Evolutionary conservation across 2,329 filamentous ascomycete genomes (phyloP), one percentile per base, ranked within the genome.

Genomic region (Penicillium sp.): DNA sequence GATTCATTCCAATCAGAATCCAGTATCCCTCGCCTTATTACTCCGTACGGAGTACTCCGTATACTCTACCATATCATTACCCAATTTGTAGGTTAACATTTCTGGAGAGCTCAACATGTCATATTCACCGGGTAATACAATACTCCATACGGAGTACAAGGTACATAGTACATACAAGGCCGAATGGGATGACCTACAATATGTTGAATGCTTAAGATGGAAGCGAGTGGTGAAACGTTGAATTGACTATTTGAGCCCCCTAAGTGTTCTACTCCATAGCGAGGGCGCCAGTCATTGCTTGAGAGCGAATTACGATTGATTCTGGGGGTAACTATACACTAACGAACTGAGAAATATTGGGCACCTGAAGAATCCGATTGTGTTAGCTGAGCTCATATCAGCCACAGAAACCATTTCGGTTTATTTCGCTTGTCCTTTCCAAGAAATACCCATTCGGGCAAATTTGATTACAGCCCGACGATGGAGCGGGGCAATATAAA

Each of bases 151-250:
- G 26, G 26, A 28, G 26, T 28, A 28, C n/a, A 17, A 8, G 1
- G 35, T 36, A 10, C 4, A n/a, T n/a, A n/a, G n/a, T n/a, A 38
- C 17, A 22, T 58, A 68, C 67, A 45, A 71, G 68, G 33, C 73
- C 71, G 36, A 75, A 75, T 62, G 72, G 73, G 46, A 63, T 73
- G 50, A 59, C 69, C 14, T 73, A 46, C 68, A 74, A 55, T 31
- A 73, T 73, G 17, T 75, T 77, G 59, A 76, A 77, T 62, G 69
- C 69, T 53, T 72, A 94, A 99, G 76, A 97, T 97, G 91, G 92
- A 97, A 73, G 89, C 97, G 58, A 95, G 96, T 72, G 85, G 84
- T 42, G 94, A 90, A 93, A 72, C 88, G 94, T 56, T 88, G 93
- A 61, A 28, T 42, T 28, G 28, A 9, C 22, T 9, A 14, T 22